Percentiles rank a stretch among this genome's conserved stretches.
Conservation (phyloP, 331 rosid genomes). For the Acacia pycnantha region DNA sequence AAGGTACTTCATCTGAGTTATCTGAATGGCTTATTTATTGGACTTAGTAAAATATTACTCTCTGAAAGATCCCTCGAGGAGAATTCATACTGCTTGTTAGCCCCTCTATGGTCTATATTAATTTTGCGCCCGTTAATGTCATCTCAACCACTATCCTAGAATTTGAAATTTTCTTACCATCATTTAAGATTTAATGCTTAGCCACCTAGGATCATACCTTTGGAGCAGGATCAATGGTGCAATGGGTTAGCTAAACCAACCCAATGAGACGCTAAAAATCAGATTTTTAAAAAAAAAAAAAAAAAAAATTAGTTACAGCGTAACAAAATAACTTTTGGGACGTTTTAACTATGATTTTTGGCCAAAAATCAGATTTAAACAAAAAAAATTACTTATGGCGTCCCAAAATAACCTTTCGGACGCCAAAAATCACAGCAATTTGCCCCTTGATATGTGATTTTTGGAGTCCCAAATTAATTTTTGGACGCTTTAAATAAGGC, state of each 20-base stretch:
- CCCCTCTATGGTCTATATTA: background rate
- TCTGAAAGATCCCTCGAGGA: background rate
- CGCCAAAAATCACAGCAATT: no score
- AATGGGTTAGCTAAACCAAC: background rate
- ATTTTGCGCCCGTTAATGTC: background rate
- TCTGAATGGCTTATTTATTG: constrained; percentile 17
- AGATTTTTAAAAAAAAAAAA: no score
- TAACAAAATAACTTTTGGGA: no score
- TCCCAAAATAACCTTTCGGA: no score
- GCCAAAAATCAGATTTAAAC: no score
- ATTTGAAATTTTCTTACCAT: background rate
- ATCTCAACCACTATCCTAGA: background rate
- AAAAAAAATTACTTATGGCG: no score
- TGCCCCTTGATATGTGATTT: no score
- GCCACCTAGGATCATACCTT: background rate
- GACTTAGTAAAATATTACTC: background rate
- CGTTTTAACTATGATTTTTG: no score
- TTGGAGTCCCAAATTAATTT: no score
- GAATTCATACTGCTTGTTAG: constrained; percentile 6
- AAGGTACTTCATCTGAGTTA: constrained; percentile 55
- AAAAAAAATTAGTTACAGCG: no score
- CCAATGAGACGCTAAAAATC: no score
- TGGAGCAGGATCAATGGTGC: background rate
- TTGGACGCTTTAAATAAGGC: no score
- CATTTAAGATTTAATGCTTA: background rate